These are phyloP conservation scores for Aspergillus sp. DNA, from an alignment of 2,329 filamentous ascomycete species.

Conservation along the genomic window DNA sequence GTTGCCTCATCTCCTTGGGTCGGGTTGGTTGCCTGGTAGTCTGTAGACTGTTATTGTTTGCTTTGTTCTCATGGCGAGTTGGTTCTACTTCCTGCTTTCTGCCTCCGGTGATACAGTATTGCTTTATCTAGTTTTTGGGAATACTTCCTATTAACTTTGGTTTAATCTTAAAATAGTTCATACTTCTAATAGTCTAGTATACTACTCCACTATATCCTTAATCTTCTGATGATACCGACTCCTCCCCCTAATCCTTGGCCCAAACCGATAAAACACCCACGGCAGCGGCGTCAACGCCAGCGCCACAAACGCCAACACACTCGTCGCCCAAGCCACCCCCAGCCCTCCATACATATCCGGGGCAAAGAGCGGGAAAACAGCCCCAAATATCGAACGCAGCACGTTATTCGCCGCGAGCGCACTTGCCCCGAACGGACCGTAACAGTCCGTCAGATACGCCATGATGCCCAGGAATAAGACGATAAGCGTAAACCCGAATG, in stretches of 20 bases:
- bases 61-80: too few relatives aligned
- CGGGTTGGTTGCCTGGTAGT: too few relatives aligned
- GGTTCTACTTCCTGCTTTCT: too few relatives aligned
- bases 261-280: conserved; percentile 53
- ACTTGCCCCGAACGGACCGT: conserved; percentile 28
- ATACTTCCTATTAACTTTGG: too few relatives aligned
- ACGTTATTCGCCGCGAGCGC: conserved; percentile 49
- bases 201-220: too few relatives aligned
- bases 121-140: too few relatives aligned
- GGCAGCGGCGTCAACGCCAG: conserved; percentile 50
- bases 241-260: conserved; percentile 55
- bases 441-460: background rate
- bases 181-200: too few relatives aligned
- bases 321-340: conserved; percentile 63
- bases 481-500: background rate
- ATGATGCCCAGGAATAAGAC: background rate
- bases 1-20: too few relatives aligned
- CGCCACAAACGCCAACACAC: conserved; percentile 59
- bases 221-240: conserved; percentile 16
- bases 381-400: conserved; percentile 43
- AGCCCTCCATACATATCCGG: conserved; percentile 60
- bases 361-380: conserved; percentile 50
- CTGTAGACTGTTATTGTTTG: too few relatives aligned
- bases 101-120: too few relatives aligned
- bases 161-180: too few relatives aligned